These are phyloP conservation scores for Talaromyces atroroseus DNA, from an alignment of 2,329 filamentous ascomycete genomes.

Conservation along the genomic window DNA sequence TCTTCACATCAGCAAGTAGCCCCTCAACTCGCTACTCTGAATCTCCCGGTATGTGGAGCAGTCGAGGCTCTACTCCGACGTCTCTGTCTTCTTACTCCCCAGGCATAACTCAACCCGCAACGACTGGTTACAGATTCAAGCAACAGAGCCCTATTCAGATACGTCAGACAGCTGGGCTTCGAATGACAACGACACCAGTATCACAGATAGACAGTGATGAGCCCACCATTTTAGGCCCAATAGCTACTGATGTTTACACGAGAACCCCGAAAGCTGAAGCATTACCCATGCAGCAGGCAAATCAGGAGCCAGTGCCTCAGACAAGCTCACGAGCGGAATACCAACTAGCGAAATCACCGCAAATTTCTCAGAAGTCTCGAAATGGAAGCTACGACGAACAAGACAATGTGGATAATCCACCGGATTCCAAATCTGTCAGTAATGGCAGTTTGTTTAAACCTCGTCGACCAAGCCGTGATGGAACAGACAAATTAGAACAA, in stretches of 20 bases:
- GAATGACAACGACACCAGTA: slow-evolving; percentile 9
- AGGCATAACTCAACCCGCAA: slow-evolving; percentile 38
- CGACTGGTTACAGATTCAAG: slow-evolving; percentile 30
- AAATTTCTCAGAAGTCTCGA: slow-evolving; percentile 33
- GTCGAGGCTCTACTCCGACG: slow-evolving; percentile 45
- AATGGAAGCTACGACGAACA: slow-evolving; percentile 22
- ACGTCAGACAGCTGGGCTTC: slow-evolving; percentile 7
- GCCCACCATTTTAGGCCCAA: slow-evolving; percentile 12
- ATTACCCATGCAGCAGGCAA: background rate
- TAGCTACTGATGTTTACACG: slow-evolving; percentile 12
- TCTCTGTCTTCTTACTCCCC: slow-evolving; percentile 47
- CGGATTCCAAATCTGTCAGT: background rate
- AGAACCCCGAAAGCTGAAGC: slow-evolving; percentile 11
- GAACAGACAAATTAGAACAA: slow-evolving; percentile 57
- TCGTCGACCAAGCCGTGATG: slow-evolving; percentile 62
- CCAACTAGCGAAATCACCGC: slow-evolving; percentile 53
- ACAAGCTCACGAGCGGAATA: slow-evolving; percentile 60
- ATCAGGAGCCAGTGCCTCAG: slow-evolving; percentile 29
- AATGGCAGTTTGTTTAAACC: slow-evolving; percentile 40
- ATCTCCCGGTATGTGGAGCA: slow-evolving; percentile 44
- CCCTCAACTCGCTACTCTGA: slow-evolving; percentile 44
- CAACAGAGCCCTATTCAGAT: slow-evolving; percentile 20
- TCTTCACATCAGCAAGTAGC: slow-evolving; percentile 36
- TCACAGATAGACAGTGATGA: slow-evolving; percentile 16
- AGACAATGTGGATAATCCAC: slow-evolving; percentile 21